Evolutionary conservation across 805 yeast genomes (phyloP), one percentile per base, ranked within the genome.

Genomic region (Sungouiella blattae): DNA sequence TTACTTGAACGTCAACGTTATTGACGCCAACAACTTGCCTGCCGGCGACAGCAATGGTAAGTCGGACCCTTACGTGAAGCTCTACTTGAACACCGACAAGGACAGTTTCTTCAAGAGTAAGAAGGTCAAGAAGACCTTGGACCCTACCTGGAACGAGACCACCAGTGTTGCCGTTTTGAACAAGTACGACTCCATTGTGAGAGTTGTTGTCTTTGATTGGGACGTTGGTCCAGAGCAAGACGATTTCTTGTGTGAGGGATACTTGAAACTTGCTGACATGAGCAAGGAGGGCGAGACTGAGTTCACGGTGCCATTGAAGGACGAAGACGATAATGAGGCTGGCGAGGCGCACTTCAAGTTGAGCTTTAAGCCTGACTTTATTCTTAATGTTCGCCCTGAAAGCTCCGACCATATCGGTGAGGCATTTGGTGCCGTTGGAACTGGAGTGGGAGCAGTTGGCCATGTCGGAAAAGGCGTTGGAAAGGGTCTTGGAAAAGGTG

Each of bases 41-140:
- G 73, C 96, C 11, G 94, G 89, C n/a, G 99, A 93, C 62, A 69
- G 85, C 20, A 83, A 82, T 49, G 98, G 98, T 33, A 83, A 84
- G 57, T 87, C 96, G 3, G 99, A 93, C 62, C 99, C 99, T 36
- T 91, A 80, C 57, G 71, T 79, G 40, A 75, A 79, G 50, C 72
- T 87, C 43, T 79, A 71, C 52, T 54, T 87, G 50, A 80, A 89
- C 60, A 81, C 81, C 26, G 69, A 67, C 11, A 71, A 71, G 35
- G 76, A 76, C 20, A 57, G 63, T 22, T 68, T 84, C 40, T 79
- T 66, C 69, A 87, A 87, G 67, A 76, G 96, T 24, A 82, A 86
- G 62, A 81, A 81, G 18, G 68, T 77, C 41, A 93, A 89, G 73
- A 88, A 83, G 71, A 87, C 96, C 0, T 70, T 93, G 48, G 75